Percentiles rank a stretch among this genome's conserved stretches.
Conservation (phyloP, 306 rosid genomes). For the Casuarina equisetifolia region DNA sequence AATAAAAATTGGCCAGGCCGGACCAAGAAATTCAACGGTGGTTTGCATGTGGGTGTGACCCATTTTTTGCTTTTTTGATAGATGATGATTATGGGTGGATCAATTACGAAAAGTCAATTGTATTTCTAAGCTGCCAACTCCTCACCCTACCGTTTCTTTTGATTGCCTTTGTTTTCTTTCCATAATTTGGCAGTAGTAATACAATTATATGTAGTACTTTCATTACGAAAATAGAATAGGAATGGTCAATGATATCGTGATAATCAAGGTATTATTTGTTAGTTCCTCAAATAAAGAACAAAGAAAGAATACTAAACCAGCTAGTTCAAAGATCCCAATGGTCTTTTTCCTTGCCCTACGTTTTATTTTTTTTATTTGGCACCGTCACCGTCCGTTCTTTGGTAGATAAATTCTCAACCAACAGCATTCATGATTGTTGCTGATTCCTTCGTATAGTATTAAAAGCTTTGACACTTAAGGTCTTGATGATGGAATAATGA, state of each 20-base stretch:
- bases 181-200: not conserved
- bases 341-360: too few species aligned
- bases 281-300: not conserved
- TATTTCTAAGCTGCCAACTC: not conserved
- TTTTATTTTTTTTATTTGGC: too few species aligned
- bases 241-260: not conserved
- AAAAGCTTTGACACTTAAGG: not conserved
- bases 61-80: conserved; percentile 37
- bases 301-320: too few species aligned
- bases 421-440: not conserved
- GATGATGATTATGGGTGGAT: conserved; percentile 35
- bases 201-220: not conserved
- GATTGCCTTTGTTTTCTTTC: not conserved
- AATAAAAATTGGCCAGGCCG: conserved; percentile 26
- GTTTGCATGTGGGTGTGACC: conserved; percentile 55
- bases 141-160: not conserved
- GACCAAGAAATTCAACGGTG: conserved; percentile 33
- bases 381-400: too few species aligned
- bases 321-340: too few species aligned
- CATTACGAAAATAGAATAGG: too few species aligned
- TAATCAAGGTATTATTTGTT: not conserved
- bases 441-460: not conserved
- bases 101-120: conserved; percentile 26
- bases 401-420: not conserved
- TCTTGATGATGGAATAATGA: not conserved